Conservation (phyloP, 495 filamentous ascomycete genomes). For the Aspergillus sclerotiicarbonarius region DNA sequence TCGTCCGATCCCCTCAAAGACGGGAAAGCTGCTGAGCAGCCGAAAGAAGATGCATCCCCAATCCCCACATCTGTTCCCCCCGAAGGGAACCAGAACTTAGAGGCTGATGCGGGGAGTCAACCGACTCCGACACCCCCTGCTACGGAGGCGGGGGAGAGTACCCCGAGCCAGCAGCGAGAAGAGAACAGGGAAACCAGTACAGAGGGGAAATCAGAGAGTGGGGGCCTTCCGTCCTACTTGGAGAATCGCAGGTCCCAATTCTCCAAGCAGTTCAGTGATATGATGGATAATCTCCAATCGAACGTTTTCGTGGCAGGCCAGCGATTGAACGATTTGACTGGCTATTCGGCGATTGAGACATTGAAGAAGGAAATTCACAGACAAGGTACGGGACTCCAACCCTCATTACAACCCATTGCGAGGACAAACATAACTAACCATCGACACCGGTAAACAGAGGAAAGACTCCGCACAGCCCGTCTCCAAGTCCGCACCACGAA, state of each 20-base stretch:
- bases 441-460: conserved; percentile 46
- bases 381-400: conserved; percentile 50
- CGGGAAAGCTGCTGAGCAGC: conserved; percentile 17
- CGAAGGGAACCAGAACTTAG: conserved; percentile 19
- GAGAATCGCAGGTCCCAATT: conserved; percentile 70
- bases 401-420: not conserved
- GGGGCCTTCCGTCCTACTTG: conserved; percentile 69
- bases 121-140: conserved; percentile 14
- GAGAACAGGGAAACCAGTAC: not conserved
- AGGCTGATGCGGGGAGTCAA: conserved; percentile 25
- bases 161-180: not conserved
- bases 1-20: conserved; percentile 25
- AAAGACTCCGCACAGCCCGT: conserved; percentile 60
- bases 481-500: conserved; percentile 66
- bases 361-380: conserved; percentile 72
- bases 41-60: conserved; percentile 11
- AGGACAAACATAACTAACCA: not conserved
- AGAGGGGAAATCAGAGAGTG: conserved; percentile 5
- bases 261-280: conserved; percentile 66
- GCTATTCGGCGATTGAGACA: conserved; percentile 88
- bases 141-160: conserved; percentile 9
- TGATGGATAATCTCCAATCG: conserved; percentile 89
- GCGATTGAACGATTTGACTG: conserved; percentile 87
- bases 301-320: conserved; percentile 82
- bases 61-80: conserved; percentile 7